Evolutionary conservation across 2,329 filamentous ascomycete genomes (phyloP).

Genomic region (Cordyceps cicadae): DNA sequence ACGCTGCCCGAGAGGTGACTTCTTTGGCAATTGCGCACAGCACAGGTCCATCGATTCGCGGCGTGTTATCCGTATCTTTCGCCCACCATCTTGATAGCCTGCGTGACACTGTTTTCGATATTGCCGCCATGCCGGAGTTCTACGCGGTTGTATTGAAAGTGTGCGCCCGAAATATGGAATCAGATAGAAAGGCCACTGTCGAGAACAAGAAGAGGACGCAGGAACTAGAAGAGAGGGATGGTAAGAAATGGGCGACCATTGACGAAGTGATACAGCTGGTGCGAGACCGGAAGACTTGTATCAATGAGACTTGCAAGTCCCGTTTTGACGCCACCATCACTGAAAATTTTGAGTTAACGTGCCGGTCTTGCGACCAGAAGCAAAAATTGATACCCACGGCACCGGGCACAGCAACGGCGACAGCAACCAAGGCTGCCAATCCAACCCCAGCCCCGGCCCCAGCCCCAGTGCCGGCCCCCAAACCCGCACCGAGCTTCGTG

Average conservation of each 20-base stretch:
- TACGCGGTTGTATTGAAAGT: neutral
- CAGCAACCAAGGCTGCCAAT: neutral
- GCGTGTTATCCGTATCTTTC: neutral
- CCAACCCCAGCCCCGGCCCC: neutral
- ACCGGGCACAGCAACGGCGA: neutral
- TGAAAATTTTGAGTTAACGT: neutral
- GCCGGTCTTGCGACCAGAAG: neutral
- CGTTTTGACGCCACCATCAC: neutral
- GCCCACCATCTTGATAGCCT: neutral
- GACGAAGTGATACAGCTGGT: neutral
- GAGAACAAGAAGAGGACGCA: neutral
- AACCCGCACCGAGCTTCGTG: no score
- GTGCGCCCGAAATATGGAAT: neutral
- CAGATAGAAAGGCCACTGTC: neutral
- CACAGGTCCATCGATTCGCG: neutral
- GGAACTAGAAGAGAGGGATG: no score
- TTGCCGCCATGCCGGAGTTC: neutral
- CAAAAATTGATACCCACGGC: neutral
- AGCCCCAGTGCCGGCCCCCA: no score
- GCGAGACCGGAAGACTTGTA: neutral
- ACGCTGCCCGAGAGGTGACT: neutral
- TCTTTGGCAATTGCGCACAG: neutral
- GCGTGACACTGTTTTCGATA: neutral
- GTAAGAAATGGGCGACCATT: neutral
- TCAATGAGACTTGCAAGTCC: no score